Base-by-base conservation (phyloP, 352 stramenopile genomes). In the Pythium aquatile region DNA sequence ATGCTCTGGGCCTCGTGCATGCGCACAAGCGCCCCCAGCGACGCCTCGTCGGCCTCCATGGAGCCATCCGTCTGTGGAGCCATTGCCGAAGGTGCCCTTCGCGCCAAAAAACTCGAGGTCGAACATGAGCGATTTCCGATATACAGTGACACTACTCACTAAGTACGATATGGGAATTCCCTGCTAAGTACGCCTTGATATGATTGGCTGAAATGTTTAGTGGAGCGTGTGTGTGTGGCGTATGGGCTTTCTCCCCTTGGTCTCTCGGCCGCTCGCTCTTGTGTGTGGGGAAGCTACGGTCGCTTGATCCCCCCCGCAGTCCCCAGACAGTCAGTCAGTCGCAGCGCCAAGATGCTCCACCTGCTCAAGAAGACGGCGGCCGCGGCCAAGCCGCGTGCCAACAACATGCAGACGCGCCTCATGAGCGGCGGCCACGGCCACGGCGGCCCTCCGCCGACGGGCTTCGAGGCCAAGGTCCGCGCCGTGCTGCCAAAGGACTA, bases 381-480 rank as follows among this genome's bases (percentile, higher is more conserved):
- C 59, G 68, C 72, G 59, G 69, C 81, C 69, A 85, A 83, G 73
- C 76, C 76, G 28, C 57, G 68, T 58, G 64, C 63, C 62, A 79
- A 72, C 63, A 72, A 71, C 63, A 73, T 81, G 70, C 81, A 88
- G 72, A 77, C 77, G 54, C 85, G 85, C 60, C 67, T 89, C 58
- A 93, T 94, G 87, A 88, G 80, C 63, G 75, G 74, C 63, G 75
- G 75, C 63, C 80, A 89, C 67, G 82, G 75, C 35, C 76, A 87
- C 68, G 75, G 57, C 65, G 82, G 62, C 61, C 87, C 71, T 53
- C 77, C 80, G 46, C 79, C 64, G 51, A 93, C 78, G 65, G 87
- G 85, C 47, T 82, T 95, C 29, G 87, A 95, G 78, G 87, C 85
- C 62, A 90, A 91, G 72, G 85, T 95, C 69, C 87, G 87, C 79